Evolutionary conservation across 2,329 filamentous ascomycete genomes (phyloP).

Genomic region (Fusarium torreyae): DNA sequence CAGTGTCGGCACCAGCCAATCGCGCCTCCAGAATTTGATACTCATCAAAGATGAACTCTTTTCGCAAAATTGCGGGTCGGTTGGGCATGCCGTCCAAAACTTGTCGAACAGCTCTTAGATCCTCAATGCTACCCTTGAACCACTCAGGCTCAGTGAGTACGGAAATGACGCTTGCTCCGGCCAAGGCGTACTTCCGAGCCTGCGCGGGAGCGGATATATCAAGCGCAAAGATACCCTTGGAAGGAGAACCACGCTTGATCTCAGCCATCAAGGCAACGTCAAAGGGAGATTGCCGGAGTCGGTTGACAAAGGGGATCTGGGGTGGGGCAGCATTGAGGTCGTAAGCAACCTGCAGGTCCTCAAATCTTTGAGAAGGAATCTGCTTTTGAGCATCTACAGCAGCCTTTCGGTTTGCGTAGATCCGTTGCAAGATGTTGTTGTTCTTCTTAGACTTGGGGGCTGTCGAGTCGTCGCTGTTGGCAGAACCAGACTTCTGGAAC

Average conservation of each 20-base stretch:
- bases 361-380: conserved; percentile 85
- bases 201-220: conserved; percentile 90
- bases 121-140: conserved; percentile 99
- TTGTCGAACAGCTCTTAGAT: conserved; percentile 88
- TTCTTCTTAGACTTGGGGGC: conserved; percentile 70
- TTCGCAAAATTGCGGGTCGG: conserved; percentile 90
- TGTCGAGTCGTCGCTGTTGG: conserved; percentile 47
- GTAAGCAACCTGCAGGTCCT: conserved; percentile 89
- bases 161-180: conserved; percentile 96
- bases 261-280: conserved; percentile 96
- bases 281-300: conserved; percentile 86
- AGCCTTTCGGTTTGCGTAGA: conserved; percentile 85
- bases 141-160: conserved; percentile 99
- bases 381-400: conserved; percentile 85
- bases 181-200: conserved; percentile 90
- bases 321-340: conserved; percentile 88
- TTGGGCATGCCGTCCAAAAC: conserved; percentile 93
- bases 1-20: conserved; percentile 92
- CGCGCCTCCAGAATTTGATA: conserved; percentile 98
- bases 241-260: conserved; percentile 96
- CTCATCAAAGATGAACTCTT: conserved; percentile 98
- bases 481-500: conserved; percentile 62
- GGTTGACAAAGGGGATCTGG: conserved; percentile 82
- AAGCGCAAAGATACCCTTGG: conserved; percentile 93
- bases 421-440: conserved; percentile 91